Evolutionary conservation across 176 grass and related monocot species (phyloP), one percentile per base, ranked within the genome.

Genomic region (Puya raimondii): DNA sequence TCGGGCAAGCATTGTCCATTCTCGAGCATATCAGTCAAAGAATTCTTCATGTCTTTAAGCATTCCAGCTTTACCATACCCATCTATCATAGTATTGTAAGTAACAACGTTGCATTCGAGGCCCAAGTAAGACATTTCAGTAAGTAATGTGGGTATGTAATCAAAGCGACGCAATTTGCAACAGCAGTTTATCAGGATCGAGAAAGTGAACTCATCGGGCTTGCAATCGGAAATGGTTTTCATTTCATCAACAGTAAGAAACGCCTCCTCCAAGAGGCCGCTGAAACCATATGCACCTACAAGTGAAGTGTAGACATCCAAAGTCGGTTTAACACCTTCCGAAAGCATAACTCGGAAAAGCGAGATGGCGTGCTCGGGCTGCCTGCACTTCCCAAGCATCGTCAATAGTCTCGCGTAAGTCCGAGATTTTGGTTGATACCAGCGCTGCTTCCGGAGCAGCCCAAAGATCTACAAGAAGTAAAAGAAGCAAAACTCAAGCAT

Each of bases 351-450:
- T 68, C 78, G 69, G 70, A 97, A 97, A 53, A 92, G 86, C 4
- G 63, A 63, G 4, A 78, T 73, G 12, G 93, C 89, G 42, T 72
- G 63, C 23, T 80, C 85, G 2, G 84, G 85, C 83, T 89, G 89
- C 54, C 74, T 65, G 42, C 86, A 97, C 76, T 85, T 97, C 22
- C 92, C 92, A 9, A 96, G 88, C 88, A 96, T 79, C 69, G 85
- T 71, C 69, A 87, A 78, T 10, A 96, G 65, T 67, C 54, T 89
- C 20, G 89, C 89, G 71, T 97, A 92, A 49, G 86, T 92, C 82
- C 85, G 86, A 11, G 89, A 79, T 72, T 72, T 97, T 51, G 89
- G 89, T 67, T 90, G 59, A 71, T 92, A 97, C 93, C 89, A 97
- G 8, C 73, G 67, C 73, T 97, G 93, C 69, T 87, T 92, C 49